Base-by-base conservation (phyloP, 148 eudicot species). In the Vaccinium vitisidaea region DNA sequence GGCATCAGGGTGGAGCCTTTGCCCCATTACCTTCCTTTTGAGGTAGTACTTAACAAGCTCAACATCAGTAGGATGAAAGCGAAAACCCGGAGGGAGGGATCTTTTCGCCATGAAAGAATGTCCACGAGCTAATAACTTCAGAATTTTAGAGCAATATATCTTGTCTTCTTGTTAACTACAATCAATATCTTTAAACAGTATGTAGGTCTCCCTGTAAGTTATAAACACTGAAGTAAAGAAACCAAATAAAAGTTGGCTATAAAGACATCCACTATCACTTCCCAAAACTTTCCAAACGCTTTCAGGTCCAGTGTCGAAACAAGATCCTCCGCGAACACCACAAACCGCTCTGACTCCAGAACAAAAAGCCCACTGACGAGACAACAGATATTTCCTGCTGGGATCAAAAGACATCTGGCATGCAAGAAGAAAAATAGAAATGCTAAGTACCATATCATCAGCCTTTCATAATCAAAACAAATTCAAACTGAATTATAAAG, bases 1-100 rank as follows among this genome's bases (percentile, higher is more conserved):
- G 78, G 91, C 91, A 18, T 89, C 86, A 75, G 87, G 77, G 50
- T 10, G 67, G 21, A 91, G 82, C 13, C 84, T 85, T 79, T 89
- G 91, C 18, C 98, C 98, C 89, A 86, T 5, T 39, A 90, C 86
- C 84, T 93, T 94, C 87, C 94, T 91, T 82, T 94, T 95, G 27
- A 95, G 91, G 84, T 93, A 92, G 84, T 84, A 93, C 94, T 90
- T 87, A 48, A 94, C 80, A 73, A 95, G 79, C 87, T 94, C 98
- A 49, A 82, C 91, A 84, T 92, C 96, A 12, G 98, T 94, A 9
- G 98, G 98, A 83, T 93, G 90, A 79, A 92, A 95, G 27, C 95
- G 93, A 87, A 93, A 90, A 16, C 96, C 98, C 0, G 93, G 98
- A 63, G 88, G 88, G 43, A 89, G 87, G 6, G 86, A 63, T 71